Evolutionary conservation across 2,329 filamentous ascomycete genomes (phyloP), one percentile per base, ranked within the genome.

Genomic region (Myriosclerotinia curreyana): DNA sequence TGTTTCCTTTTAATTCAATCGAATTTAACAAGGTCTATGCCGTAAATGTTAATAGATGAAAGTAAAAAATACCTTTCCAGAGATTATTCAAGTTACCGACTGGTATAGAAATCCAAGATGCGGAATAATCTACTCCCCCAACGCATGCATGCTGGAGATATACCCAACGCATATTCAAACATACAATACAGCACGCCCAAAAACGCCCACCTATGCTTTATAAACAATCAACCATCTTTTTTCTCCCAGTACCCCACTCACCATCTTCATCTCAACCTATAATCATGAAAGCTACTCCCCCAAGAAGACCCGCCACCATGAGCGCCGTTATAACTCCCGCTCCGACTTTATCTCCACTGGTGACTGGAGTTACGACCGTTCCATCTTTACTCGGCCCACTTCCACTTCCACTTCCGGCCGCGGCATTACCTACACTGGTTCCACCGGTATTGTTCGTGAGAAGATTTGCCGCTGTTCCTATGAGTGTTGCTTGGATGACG

Each of bases 281-380:
- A 52, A 82, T 73, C 78, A 83, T 81, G 79, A 82, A 83, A 75
- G 79, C 83, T 25, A 78, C 78, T 22, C 83, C 83, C 1, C 79
- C 79, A 20, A 87, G 62, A 40, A 89, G 76, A 7, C 79, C 76
- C 11, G 80, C 69, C 1, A 90, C 73, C 20, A 70, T 42, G 14
- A 87, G 31, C 7, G 83, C 75, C 1, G 89, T 92, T 53, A 85
- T 67, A 65, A 92, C 81, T 15, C 83, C 84, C 40, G 89, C 90
- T 15, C 89, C 91, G 5, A 83, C 88, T 67, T 79, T 83, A 73
- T 92, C 89, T 12, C 80, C 86, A 1, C 79, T 79, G 0, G 74
- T 76, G 6, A 76, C 69, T 1, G 71, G 65, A 9, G 59, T 60
- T 12, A 54, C 62, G 7, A 42, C 62, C 2, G 34, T 36, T 15